Conservation (phyloP, 2,329 filamentous ascomycete species). For the Talaromyces sp. region DNA sequence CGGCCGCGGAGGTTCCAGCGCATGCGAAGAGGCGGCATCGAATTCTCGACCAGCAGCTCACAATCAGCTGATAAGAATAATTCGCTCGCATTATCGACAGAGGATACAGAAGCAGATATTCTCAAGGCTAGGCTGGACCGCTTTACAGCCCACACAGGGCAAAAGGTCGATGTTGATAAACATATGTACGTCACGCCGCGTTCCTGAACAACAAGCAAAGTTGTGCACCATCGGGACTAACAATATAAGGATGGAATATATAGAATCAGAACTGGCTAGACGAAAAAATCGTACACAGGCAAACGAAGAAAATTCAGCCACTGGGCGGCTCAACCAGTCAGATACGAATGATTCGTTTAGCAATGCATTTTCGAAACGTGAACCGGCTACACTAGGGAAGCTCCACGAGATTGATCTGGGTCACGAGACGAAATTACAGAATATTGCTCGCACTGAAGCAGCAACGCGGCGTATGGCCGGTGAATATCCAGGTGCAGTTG, state of each 20-base stretch:
- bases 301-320: conserved; percentile 20
- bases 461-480: conserved; percentile 43
- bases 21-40: conserved; percentile 44
- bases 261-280: conserved; percentile 65
- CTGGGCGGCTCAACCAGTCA: conserved; percentile 15
- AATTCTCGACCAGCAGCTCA: conserved; percentile 40
- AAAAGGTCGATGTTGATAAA: conserved; percentile 56
- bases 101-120: conserved; percentile 34
- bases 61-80: conserved; percentile 24
- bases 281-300: conserved; percentile 32
- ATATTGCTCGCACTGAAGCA: conserved; percentile 44
- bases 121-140: conserved; percentile 47
- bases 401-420: conserved; percentile 57
- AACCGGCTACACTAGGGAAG: conserved; percentile 54
- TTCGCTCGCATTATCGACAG: conserved; percentile 19
- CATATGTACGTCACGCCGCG: conserved; percentile 57
- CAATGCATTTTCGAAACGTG: conserved; percentile 32
- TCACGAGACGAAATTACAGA: conserved; percentile 42
- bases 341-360: conserved; percentile 22
- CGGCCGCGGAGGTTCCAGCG: conserved; percentile 38
- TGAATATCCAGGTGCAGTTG: conserved; percentile 22
- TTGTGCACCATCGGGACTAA: conserved; percentile 44
- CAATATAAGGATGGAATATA: conserved; percentile 62
- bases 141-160: conserved; percentile 59
- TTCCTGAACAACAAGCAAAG: not conserved